Evolutionary conservation across 164 flowering plant species (phyloP).

Genomic region (Sextonia rubra): DNA sequence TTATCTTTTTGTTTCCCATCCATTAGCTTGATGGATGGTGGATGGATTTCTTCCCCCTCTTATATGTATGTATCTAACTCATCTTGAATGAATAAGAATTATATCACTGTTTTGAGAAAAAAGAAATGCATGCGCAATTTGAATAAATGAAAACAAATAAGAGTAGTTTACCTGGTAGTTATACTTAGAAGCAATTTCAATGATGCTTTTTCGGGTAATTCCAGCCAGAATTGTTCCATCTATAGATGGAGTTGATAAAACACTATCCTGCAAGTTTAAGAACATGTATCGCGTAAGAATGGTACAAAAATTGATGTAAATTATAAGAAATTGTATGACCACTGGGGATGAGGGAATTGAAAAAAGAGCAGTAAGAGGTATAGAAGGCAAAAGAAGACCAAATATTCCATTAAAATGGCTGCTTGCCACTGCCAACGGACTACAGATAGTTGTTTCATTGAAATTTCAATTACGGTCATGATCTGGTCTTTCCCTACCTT

Average conservation of each 20-base stretch:
- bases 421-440: background rate
- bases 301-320: background rate
- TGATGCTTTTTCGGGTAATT: constrained; percentile 72
- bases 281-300: background rate
- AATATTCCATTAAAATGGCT: background rate
- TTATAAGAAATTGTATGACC: too few species aligned
- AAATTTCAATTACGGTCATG: background rate
- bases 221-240: constrained; percentile 79
- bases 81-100: too few species aligned
- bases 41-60: background rate
- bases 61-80: background rate
- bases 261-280: constrained; percentile 40
- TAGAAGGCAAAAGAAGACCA: background rate
- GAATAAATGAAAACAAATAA: too few species aligned
- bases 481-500: background rate
- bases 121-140: background rate
- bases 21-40: background rate
- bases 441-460: background rate
- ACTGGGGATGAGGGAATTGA: too few species aligned
- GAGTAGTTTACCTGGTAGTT: constrained; percentile 56
- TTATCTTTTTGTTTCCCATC: background rate
- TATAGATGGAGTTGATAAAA: constrained; percentile 64
- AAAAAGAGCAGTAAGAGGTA: background rate
- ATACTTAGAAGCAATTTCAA: constrained; percentile 57
- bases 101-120: too few species aligned